Conservation (phyloP, 345 rosid species). For the Erysimum cheiranthoides region DNA sequence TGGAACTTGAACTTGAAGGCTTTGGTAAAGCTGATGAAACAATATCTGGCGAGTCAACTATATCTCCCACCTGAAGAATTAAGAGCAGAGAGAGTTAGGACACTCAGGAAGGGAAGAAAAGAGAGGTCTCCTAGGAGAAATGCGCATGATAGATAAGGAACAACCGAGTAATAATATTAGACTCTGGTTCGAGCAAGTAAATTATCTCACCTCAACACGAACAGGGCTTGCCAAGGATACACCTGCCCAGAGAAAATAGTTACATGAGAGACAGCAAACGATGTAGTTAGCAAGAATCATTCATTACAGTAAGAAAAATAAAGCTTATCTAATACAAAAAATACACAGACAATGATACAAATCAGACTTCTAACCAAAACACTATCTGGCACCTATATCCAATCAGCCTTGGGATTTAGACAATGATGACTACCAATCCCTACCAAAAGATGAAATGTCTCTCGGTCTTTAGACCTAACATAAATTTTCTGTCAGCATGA, state of each 20-base stretch:
- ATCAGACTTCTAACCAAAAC: not conserved
- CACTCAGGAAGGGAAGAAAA: not conserved
- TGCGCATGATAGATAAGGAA: not conserved
- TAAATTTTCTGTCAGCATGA: not conserved
- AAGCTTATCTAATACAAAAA: not conserved
- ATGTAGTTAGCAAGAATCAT: not conserved
- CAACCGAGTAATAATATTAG: not conserved
- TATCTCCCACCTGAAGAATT: slow-evolving; percentile 55
- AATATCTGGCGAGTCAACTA: slow-evolving; percentile 55
- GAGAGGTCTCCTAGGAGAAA: not conserved
- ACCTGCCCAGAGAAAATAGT: slow-evolving; percentile 53
- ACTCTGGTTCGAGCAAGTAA: not conserved
- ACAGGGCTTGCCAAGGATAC: slow-evolving; percentile 53
- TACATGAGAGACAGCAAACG: slow-evolving; percentile 29
- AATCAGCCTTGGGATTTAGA: not conserved
- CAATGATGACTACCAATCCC: not conserved
- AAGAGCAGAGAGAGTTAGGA: slow-evolving; percentile 3
- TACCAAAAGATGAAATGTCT: not conserved
- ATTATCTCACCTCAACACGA: slow-evolving; percentile 52
- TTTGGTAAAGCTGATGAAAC: slow-evolving; percentile 51
- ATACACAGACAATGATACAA: not conserved
- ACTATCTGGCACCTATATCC: not conserved
- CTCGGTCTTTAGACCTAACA: no score
- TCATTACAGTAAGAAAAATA: not conserved
- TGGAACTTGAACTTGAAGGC: slow-evolving; percentile 52